A percentile compares a stretch with the other conserved stretches of the same genome.
Conservation (phyloP, 2,329 filamentous ascomycete genomes). For the Hyphodiscus sp. region DNA sequence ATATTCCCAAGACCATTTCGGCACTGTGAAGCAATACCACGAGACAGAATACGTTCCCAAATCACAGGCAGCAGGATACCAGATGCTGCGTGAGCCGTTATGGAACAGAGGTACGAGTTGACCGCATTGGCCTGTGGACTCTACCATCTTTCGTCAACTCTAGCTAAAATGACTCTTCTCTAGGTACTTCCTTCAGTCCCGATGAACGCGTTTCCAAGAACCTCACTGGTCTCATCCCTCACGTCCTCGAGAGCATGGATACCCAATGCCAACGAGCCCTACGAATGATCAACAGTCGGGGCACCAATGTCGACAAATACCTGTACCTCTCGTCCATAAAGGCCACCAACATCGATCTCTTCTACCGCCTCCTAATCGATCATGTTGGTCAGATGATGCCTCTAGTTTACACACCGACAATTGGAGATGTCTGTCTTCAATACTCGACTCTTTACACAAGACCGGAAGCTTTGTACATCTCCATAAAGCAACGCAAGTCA, state of each 20-base stretch:
- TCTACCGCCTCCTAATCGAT: constrained; percentile 75
- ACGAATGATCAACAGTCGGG: constrained; percentile 64
- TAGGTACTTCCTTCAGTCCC: constrained; percentile 58
- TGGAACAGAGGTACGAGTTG: constrained; percentile 55
- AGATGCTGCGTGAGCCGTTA: constrained; percentile 53
- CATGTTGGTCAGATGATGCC: constrained; percentile 74
- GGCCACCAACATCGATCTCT: constrained; percentile 70
- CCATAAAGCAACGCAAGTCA: constrained; percentile 87
- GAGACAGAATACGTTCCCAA: constrained; percentile 48
- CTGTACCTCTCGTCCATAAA: constrained; percentile 73
- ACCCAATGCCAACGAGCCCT: constrained; percentile 61
- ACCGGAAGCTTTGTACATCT: constrained; percentile 93
- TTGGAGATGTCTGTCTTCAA: constrained; percentile 92
- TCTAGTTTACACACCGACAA: constrained; percentile 80
- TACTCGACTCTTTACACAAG: constrained; percentile 95
- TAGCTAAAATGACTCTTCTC: constrained; percentile 6
- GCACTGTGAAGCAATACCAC: constrained; percentile 47
- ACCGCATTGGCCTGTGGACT: neutral
- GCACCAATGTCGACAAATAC: constrained; percentile 73
- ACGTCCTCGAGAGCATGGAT: constrained; percentile 54
- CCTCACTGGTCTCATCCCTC: constrained; percentile 59
- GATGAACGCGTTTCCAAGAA: constrained; percentile 59
- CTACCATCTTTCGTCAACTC: neutral
- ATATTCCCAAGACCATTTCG: constrained; percentile 50
- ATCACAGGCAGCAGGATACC: constrained; percentile 50